A percentile compares a stretch with the other conserved stretches of the same genome.
Conservation (phyloP, 306 rosid species). For the Psophocarpus tetragonolobus region DNA sequence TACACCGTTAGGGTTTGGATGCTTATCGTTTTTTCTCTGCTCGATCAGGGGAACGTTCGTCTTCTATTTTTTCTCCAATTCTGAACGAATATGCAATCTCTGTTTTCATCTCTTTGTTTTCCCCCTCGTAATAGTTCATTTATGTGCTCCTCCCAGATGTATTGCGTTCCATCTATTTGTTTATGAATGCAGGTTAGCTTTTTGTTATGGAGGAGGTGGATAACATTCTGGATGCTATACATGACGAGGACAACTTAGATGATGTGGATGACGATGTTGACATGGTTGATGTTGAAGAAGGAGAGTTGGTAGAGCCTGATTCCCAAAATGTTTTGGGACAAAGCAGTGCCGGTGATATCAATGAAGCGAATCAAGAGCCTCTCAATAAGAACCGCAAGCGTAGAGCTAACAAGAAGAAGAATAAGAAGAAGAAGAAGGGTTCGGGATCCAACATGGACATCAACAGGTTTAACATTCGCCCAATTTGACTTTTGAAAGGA, state of each 20-base stretch:
- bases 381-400: slow-evolving; percentile 41
- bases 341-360: slow-evolving; percentile 26
- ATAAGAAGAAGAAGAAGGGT: slow-evolving; percentile 32
- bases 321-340: slow-evolving; percentile 30
- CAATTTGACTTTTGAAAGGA: neutral
- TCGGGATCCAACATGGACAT: neutral
- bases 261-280: slow-evolving; percentile 60
- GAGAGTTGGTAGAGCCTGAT: slow-evolving; percentile 63
- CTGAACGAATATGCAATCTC: neutral
- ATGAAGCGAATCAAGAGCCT: slow-evolving; percentile 36
- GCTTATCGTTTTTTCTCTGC: neutral
- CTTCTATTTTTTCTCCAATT: neutral
- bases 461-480: slow-evolving; percentile 30
- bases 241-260: slow-evolving; percentile 44
- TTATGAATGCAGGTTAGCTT: neutral
- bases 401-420: slow-evolving; percentile 55
- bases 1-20: neutral
- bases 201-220: slow-evolving; percentile 60
- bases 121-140: neutral
- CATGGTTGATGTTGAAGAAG: slow-evolving; percentile 87
- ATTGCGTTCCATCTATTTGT: neutral
- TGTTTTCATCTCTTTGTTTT: neutral
- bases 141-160: neutral
- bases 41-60: neutral
- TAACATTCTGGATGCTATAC: slow-evolving; percentile 63